Base-by-base conservation (phyloP, 805 yeast species). In the Candida piceae region DNA sequence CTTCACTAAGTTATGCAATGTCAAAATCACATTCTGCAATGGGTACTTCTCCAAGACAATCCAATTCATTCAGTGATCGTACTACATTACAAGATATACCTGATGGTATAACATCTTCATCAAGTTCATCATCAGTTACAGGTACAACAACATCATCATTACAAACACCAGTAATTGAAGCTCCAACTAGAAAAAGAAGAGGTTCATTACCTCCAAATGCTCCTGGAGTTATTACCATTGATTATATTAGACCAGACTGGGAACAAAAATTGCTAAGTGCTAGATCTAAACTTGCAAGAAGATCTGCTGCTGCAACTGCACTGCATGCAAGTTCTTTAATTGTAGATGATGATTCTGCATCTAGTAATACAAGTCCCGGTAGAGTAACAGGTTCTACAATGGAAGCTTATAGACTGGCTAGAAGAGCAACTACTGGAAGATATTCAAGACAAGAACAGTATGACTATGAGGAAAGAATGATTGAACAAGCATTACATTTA, bases 281-380 rank as follows among this genome's bases (percentile, higher is more conserved):
- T 4, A 73, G 89, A 35, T 72, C 80, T 40, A 80, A 80, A 46
- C 63, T 87, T 24, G 96, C 95, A 0, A 73, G 95, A 40, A 73
- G 87, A 51, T 80, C 96, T 0, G 97, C 97, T 0, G 86, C 95
- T 11, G 97, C 97, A 0, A 85, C 86, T 23, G 96, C 96, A 1
- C 75, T 90, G 27, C 97, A 90, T 60, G 89, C 95, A 2, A 78
- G 94, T 10, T 87, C 88, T 39, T 71, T 86, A 50, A 55, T 87
- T 19, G 38, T 15, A 11, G 16, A 12, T 13, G 39, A 26, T 15
- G 31, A 27, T 19, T 17, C 39, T 18, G 27, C 19, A 19, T 5
- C 13, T 16, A 18, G 17, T 13, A 29, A 4, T 16, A 18, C 35
- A 5, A 10, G 16, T 22, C 23, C 12, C 10, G 19, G 23, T 15